Conservation (phyloP, 495 filamentous ascomycete genomes). For the Tuber calosporum region DNA sequence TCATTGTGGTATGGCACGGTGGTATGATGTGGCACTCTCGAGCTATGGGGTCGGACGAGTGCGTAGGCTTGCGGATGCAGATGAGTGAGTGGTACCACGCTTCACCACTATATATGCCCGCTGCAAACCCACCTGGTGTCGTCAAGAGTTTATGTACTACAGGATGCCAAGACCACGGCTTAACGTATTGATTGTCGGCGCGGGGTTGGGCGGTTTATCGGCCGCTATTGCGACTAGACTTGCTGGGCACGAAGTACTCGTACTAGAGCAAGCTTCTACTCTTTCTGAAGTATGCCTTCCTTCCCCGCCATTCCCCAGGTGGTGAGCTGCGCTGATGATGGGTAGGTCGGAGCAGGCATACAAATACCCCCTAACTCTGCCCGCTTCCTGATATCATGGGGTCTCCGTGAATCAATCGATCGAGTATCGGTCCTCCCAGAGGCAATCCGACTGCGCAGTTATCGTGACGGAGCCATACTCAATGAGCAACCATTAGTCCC, state of each 20-base stretch:
- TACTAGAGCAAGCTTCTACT: slow-evolving; percentile 47
- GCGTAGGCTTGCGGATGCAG: neutral
- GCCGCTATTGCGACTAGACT: slow-evolving; percentile 48
- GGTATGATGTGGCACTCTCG: neutral
- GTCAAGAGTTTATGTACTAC: neutral
- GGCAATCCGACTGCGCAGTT: slow-evolving; percentile 27
- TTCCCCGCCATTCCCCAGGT: neutral
- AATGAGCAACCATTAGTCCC: slow-evolving; percentile 39
- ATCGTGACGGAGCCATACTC: slow-evolving; percentile 42
- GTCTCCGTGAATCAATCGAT: slow-evolving; percentile 25
- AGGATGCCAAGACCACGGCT: slow-evolving; percentile 33
- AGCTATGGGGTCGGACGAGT: neutral
- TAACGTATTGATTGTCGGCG: slow-evolving; percentile 49
- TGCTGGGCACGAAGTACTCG: slow-evolving; percentile 47
- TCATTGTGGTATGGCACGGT: neutral
- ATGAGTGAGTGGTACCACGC: neutral
- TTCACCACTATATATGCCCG: neutral
- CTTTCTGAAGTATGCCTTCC: slow-evolving; percentile 47
- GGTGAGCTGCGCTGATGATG: neutral
- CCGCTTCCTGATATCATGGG: slow-evolving; percentile 42
- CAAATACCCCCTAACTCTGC: slow-evolving; percentile 47
- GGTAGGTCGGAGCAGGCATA: slow-evolving; percentile 47
- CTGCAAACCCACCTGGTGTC: neutral
- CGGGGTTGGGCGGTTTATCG: slow-evolving; percentile 50
- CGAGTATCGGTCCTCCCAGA: slow-evolving; percentile 28